Conservation (phyloP, 345 rosid species). For the Gynandropsis gynandra region DNA sequence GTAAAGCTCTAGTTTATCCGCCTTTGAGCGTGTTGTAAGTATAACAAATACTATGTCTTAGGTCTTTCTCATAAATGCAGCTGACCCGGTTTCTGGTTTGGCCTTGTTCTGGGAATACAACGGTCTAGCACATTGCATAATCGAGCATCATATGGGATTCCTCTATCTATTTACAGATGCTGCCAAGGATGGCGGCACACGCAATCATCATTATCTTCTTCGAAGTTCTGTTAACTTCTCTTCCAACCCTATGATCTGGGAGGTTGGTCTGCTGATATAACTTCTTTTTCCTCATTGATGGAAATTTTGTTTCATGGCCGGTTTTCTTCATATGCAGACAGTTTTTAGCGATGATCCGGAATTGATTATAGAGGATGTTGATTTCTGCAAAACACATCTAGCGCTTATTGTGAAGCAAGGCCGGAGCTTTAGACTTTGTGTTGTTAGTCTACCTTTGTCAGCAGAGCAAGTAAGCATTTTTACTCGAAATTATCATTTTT, state of each 20-base stretch:
- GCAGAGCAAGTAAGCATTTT: constrained; percentile 49
- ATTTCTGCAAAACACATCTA: constrained; percentile 74
- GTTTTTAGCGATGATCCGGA: constrained; percentile 49
- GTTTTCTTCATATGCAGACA: constrained; percentile 34
- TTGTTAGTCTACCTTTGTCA: constrained; percentile 63
- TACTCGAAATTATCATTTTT: no score
- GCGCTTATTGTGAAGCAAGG: constrained; percentile 54
- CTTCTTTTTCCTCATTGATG: constrained; percentile 7
- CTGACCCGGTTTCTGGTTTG: constrained; percentile 76
- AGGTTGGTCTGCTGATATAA: constrained; percentile 43
- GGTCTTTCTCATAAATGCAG: constrained; percentile 95
- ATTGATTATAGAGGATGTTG: constrained; percentile 67
- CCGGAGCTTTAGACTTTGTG: constrained; percentile 49
- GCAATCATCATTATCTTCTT: constrained; percentile 76
- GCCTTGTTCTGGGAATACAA: constrained; percentile 77
- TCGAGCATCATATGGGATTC: constrained; percentile 85
- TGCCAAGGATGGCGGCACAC: constrained; percentile 44
- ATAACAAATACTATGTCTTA: constrained; percentile 42
- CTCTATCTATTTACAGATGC: constrained; percentile 89
- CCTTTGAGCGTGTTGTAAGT: constrained; percentile 7
- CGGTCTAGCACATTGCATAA: constrained; percentile 68
- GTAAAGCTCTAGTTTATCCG: background rate
- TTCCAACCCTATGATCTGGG: constrained; percentile 58
- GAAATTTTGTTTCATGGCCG: constrained; percentile 2
- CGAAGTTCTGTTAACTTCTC: constrained; percentile 43